Conservation (phyloP, 306 rosid genomes). For the Herpetospermum pedunculosum region DNA sequence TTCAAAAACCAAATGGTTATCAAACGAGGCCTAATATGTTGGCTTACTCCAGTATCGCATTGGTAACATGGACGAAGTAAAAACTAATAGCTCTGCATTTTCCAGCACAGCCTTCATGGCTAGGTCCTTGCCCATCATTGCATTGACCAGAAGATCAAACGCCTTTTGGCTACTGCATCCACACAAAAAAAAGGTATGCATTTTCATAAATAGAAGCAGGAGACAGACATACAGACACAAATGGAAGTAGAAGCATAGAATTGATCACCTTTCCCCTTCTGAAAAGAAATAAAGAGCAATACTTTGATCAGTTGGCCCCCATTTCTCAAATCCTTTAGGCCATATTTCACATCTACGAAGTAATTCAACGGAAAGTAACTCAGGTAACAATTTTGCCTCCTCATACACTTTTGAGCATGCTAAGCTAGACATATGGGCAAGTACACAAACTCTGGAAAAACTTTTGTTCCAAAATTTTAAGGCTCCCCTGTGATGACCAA, state of each 20-base stretch:
- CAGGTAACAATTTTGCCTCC: slow-evolving; percentile 34
- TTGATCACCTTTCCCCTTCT: slow-evolving; percentile 34
- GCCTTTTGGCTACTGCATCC: slow-evolving; percentile 31
- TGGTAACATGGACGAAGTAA: slow-evolving; percentile 50
- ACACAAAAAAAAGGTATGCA: background rate
- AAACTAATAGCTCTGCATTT: slow-evolving; percentile 54
- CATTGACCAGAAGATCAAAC: slow-evolving; percentile 34
- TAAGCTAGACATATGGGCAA: slow-evolving; percentile 61
- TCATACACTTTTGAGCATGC: slow-evolving; percentile 44
- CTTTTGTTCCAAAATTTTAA: slow-evolving; percentile 22
- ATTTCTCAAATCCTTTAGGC: slow-evolving; percentile 48
- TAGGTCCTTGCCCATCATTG: slow-evolving; percentile 30
- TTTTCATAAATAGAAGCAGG: background rate
- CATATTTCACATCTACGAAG: slow-evolving; percentile 37
- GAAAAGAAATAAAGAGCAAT: slow-evolving; percentile 77
- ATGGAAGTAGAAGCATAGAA: background rate
- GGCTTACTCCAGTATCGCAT: slow-evolving; percentile 38
- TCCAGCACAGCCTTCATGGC: slow-evolving; percentile 40
- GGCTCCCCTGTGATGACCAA: slow-evolving; percentile 47
- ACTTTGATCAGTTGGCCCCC: slow-evolving; percentile 35
- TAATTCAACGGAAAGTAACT: slow-evolving; percentile 30
- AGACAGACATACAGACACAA: slow-evolving; percentile 1
- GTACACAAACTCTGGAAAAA: slow-evolving; percentile 18
- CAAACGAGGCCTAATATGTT: no score
- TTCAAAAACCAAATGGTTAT: no score